Conservation (phyloP, 2,329 filamentous ascomycete genomes). For the Beauveria varroae region DNA sequence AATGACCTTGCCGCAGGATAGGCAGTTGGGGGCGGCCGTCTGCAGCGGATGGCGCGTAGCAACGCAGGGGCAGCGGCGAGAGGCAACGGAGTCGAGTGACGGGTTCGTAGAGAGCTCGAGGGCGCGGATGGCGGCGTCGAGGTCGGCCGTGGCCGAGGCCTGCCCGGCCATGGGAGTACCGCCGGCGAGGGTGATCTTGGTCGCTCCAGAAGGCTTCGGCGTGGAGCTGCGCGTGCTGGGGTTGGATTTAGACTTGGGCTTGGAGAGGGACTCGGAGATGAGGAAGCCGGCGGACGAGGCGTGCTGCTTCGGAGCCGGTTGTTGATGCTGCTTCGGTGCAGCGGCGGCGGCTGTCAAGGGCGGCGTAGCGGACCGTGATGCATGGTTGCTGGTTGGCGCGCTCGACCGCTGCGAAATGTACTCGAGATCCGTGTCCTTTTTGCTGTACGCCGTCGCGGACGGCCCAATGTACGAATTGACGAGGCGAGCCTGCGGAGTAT, state of each 20-base stretch:
- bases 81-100: constrained; percentile 45
- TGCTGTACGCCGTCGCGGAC: constrained; percentile 64
- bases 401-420: constrained; percentile 55
- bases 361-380: constrained; percentile 30
- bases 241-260: constrained; percentile 47
- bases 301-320: constrained; percentile 41
- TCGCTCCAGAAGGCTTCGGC: constrained; percentile 38
- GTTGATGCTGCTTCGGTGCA: constrained; percentile 9
- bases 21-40: constrained; percentile 85
- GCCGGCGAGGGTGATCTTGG: constrained; percentile 67
- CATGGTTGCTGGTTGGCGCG: constrained; percentile 29
- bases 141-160: constrained; percentile 62
- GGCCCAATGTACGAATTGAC: constrained; percentile 56
- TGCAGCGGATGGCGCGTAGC: constrained; percentile 82
- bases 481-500: constrained; percentile 55
- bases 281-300: constrained; percentile 62
- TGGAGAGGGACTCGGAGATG: constrained; percentile 65
- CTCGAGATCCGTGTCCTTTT: constrained; percentile 61
- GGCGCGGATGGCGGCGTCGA: constrained; percentile 75
- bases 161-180: constrained; percentile 77
- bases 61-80: constrained; percentile 75
- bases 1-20: constrained; percentile 88
- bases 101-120: constrained; percentile 93
- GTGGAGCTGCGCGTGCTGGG: constrained; percentile 46
- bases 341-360: not conserved